phyloP scores from a whole-genome alignment of 805 yeast genomes.

The Teunomyces tritomae region DNA sequence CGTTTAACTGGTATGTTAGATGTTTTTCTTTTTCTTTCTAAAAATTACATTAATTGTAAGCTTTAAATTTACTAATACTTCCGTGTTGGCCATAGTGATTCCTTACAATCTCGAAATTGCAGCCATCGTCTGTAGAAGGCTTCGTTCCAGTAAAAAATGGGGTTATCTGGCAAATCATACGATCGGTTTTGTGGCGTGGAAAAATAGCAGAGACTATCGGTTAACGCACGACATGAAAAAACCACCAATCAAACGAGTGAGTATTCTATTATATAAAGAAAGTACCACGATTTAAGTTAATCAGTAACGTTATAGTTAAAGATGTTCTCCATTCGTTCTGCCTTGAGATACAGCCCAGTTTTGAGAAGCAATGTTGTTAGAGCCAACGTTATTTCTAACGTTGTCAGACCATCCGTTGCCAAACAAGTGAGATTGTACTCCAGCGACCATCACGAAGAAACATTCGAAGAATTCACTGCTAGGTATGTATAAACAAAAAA shows the following conservation, averaged over 20 bases:
- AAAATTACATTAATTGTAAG: too few species aligned
- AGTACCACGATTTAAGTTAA: not conserved
- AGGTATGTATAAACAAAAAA: conserved; percentile 43
- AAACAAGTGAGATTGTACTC: conserved; percentile 65
- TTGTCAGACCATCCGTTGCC: conserved; percentile 19
- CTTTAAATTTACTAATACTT: too few species aligned
- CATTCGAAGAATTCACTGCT: conserved; percentile 90
- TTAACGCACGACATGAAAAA: not conserved
- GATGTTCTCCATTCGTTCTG: conserved; percentile 44
- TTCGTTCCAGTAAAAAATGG: not conserved
- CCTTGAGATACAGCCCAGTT: conserved; percentile 36
- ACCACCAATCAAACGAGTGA: conserved; percentile 3
- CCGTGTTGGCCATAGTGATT: too few species aligned
- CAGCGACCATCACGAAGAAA: conserved; percentile 76
- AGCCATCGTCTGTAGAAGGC: not conserved
- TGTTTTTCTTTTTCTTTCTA: too few species aligned
- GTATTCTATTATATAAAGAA: not conserved
- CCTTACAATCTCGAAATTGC: not conserved
- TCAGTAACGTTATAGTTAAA: not conserved
- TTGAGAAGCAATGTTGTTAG: conserved; percentile 34
- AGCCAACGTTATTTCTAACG: conserved; percentile 30
- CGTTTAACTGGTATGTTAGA: too few species aligned
- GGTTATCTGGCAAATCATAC: not conserved
- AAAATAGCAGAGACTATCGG: not conserved
- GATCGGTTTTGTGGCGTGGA: conserved; percentile 3